phyloP scores from a whole-genome alignment of 331 rosid genomes.

The Quercus tomentella region DNA sequence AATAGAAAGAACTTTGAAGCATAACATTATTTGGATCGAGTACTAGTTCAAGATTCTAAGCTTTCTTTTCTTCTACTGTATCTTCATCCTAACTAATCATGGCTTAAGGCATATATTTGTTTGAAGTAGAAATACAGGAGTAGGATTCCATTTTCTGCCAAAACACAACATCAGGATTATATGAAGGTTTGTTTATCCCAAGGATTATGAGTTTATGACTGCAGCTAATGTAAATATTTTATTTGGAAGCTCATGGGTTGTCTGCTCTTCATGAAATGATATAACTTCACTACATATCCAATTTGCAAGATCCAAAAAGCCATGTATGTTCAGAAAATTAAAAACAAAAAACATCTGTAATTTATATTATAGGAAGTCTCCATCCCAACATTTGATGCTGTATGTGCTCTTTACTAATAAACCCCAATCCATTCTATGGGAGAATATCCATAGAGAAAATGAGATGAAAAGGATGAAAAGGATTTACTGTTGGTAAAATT shows the following conservation, averaged over 20 bases:
- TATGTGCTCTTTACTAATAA: background rate
- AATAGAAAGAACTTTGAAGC: no score
- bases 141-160: no score
- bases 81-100: background rate
- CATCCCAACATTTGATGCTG: background rate
- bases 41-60: background rate
- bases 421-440: background rate
- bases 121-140: background rate
- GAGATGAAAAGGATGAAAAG: background rate
- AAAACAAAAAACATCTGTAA: background rate
- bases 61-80: background rate
- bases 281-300: background rate
- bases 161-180: no score
- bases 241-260: no score
- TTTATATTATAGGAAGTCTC: background rate
- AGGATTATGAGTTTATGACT: no score
- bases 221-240: no score
- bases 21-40: no score
- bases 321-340: background rate
- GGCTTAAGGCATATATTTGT: background rate
- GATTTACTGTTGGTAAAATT: slow-evolving; percentile 22
- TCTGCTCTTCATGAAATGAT: no score
- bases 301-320: slow-evolving; percentile 15
- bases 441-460: background rate
- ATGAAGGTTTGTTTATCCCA: no score